Conservation (phyloP, 2,329 filamentous ascomycete genomes). For the Ophiostoma piceae region DNA sequence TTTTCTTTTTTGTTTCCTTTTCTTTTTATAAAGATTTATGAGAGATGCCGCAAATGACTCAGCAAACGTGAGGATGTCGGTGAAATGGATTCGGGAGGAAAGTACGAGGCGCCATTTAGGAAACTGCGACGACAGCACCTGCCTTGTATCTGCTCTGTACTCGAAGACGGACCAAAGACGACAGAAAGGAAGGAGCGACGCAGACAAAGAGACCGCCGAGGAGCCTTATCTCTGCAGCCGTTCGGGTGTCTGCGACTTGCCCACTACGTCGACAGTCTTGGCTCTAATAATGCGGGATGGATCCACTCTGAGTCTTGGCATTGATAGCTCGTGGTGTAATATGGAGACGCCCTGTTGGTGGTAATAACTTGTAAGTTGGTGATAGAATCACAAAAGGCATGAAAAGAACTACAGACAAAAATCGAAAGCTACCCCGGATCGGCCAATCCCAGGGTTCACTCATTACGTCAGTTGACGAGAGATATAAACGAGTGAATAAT, state of each 20-base stretch:
- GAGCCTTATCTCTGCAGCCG: conserved; percentile 5
- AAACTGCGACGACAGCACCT: neutral
- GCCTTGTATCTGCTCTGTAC: too few relatives aligned
- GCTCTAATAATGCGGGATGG: conserved; percentile 5
- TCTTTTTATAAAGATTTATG: neutral
- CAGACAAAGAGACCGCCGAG: neutral
- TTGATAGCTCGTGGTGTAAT: neutral
- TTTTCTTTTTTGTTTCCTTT: neutral
- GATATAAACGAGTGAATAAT: too few relatives aligned
- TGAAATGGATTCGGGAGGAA: neutral
- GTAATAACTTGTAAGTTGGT: too few relatives aligned
- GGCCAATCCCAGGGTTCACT: too few relatives aligned
- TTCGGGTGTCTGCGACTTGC: neutral
- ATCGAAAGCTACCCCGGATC: too few relatives aligned
- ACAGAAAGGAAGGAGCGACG: neutral
- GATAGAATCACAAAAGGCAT: too few relatives aligned
- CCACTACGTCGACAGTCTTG: conserved; percentile 2
- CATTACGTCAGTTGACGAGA: too few relatives aligned
- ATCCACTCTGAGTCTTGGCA: neutral
- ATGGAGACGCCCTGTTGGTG: too few relatives aligned
- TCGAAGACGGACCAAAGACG: neutral
- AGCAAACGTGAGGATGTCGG: neutral
- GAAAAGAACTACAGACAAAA: too few relatives aligned
- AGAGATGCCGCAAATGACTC: neutral
- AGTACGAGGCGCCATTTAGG: neutral